Base-by-base conservation (phyloP, 768 basidiomycete species). In the Mycena latifolia region DNA sequence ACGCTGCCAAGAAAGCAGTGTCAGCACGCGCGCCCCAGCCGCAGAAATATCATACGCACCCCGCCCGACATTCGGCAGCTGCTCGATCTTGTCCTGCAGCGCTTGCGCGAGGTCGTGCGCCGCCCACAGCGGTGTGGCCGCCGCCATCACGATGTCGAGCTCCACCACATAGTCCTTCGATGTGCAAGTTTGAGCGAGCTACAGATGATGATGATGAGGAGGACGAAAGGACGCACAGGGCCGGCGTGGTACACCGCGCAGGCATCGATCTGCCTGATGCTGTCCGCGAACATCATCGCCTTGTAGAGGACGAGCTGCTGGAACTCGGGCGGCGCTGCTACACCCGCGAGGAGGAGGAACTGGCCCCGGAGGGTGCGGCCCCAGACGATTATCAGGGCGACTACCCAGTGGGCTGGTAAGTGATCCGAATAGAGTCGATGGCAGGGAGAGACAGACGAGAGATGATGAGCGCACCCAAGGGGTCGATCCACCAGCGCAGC, bases 291-390 rank as follows among this genome's bases (percentile, higher is more conserved):
- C n/a, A 86, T 89, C 78, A 85, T 83, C 4, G 87, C 77, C 71
- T 90, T 90, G 83, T 91, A 91, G 1, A 85, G 84, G 72, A 90
- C 82, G 24, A 89, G 79, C 72, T 89, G 85, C 43, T 82, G 74
- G 73, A 89, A 90, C 25, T 89, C 88, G 31, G 83, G 78, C 9
- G 87, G 86, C 5, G 90, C 90, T 1, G 87, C 83, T 60, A 85
- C 84, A 11, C 90, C 90, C 6, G 88, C 88, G 18, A 91, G 79
- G 24, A 85, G 79, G 55, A 80, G 79, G 73, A 90, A 90, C 71
- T 89, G 82, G 50, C 77, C 76, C 57, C 81, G 83, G 37, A 86
- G 75, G 2, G 88, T 89, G 52, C 76, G 70, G 31, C 76, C 71
- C 89, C 84, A 89, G 5, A 84, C 77, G 18, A 78, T 55, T 66